phyloP scores from a whole-genome alignment of 345 rosid species.

The Eucalyptus victrix region DNA sequence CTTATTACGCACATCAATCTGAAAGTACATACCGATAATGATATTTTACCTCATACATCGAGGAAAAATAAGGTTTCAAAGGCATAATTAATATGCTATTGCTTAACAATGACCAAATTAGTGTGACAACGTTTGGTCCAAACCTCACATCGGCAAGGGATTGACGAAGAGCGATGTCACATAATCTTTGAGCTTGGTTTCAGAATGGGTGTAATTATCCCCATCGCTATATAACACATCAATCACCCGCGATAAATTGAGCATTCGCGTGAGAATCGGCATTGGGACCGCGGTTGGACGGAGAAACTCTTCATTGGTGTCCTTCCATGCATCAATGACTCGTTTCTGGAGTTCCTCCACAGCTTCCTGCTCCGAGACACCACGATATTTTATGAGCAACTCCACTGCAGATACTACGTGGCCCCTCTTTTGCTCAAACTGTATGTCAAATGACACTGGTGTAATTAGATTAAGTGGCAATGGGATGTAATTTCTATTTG shows the following conservation, averaged over 20 bases:
- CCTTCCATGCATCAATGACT: constrained; percentile 12
- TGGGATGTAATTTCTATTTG: too few species aligned
- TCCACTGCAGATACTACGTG: neutral
- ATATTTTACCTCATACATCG: neutral
- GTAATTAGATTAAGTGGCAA: neutral
- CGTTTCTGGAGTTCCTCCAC: neutral
- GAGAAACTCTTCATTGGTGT: constrained; percentile 9
- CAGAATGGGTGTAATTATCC: constrained; percentile 6
- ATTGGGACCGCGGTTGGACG: neutral
- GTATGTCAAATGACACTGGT: neutral
- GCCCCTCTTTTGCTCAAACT: neutral
- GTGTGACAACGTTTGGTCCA: neutral
- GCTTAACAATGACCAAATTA: neutral
- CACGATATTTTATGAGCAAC: neutral
- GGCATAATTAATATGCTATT: neutral
- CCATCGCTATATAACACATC: constrained; percentile 6
- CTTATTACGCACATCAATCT: neutral
- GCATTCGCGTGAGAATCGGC: neutral
- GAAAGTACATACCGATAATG: neutral
- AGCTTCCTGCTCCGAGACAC: neutral
- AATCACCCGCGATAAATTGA: neutral
- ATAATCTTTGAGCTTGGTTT: neutral
- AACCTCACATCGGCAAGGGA: neutral
- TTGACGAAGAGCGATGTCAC: neutral
- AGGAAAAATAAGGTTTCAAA: neutral